A percentile compares a stretch with the other conserved stretches of the same genome.
Conservation (phyloP, 352 stramenopile genomes). For the Pythium apleroticum region DNA sequence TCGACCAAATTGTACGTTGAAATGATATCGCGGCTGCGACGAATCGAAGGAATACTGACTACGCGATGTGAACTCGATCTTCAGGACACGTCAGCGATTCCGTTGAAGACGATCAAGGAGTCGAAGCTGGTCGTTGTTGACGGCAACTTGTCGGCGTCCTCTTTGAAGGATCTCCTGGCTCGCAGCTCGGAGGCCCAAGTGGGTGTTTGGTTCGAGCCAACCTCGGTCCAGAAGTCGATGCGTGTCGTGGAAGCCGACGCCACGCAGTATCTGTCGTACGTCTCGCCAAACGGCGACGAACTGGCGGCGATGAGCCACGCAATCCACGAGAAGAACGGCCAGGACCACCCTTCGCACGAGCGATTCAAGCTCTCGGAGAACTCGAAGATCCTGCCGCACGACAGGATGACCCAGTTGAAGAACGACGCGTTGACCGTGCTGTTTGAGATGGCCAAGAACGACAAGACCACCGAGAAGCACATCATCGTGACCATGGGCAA, state of each 20-base stretch:
- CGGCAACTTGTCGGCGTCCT: conserved; percentile 62
- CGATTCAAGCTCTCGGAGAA: conserved; percentile 54
- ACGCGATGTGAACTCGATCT: background rate
- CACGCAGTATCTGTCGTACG: conserved; percentile 56
- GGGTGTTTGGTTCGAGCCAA: conserved; percentile 82
- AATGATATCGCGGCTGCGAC: background rate
- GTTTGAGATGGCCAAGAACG: conserved; percentile 55
- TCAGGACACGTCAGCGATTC: conserved; percentile 47
- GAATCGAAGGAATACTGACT: background rate
- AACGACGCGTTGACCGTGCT: conserved; percentile 70
- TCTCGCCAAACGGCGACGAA: conserved; percentile 81
- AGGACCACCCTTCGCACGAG: conserved; percentile 29
- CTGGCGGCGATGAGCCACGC: conserved; percentile 66
- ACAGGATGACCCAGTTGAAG: conserved; percentile 59
- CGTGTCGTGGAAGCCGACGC: conserved; percentile 53
- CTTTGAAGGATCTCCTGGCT: conserved; percentile 46
- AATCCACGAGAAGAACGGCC: conserved; percentile 38
- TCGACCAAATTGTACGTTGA: conserved; percentile 68
- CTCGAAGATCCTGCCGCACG: conserved; percentile 39
- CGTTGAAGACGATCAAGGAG: conserved; percentile 46
- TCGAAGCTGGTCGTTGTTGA: conserved; percentile 70
- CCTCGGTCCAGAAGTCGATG: conserved; percentile 79
- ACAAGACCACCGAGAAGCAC: conserved; percentile 53
- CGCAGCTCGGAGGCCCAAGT: conserved; percentile 43
- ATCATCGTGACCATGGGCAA: conserved; percentile 81